Conservation (phyloP, 305 asterid species). For the Petunia hybrid region DNA sequence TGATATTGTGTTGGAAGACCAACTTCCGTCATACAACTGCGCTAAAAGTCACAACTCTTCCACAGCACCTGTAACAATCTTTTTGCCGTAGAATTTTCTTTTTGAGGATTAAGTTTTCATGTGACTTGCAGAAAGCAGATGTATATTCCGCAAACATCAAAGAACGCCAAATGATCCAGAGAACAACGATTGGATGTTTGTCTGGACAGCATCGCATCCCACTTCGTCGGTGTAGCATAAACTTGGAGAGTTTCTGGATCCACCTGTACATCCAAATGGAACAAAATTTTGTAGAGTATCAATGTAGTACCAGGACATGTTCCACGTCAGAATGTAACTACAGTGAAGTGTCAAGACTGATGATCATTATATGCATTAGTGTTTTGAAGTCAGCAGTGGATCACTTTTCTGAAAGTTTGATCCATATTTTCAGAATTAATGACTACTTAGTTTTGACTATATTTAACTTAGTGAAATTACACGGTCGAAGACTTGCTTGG, state of each 20-base stretch:
- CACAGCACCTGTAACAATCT: neutral
- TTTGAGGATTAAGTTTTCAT: neutral
- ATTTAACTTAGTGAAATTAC: neutral
- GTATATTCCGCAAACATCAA: conserved; percentile 15
- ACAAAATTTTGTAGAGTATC: conserved; percentile 16
- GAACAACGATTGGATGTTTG: conserved; percentile 17
- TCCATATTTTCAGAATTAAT: neutral
- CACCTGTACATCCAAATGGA: conserved; percentile 1
- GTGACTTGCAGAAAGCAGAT: conserved; percentile 18
- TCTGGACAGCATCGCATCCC: neutral
- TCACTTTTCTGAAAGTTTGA: neutral
- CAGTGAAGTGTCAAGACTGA: neutral
- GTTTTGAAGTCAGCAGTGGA: neutral
- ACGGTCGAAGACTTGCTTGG: neutral
- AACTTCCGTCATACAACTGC: neutral
- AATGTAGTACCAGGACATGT: conserved; percentile 20
- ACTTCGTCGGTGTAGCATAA: neutral
- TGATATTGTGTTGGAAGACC: neutral
- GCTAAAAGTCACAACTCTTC: conserved; percentile 3
- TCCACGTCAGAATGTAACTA: neutral
- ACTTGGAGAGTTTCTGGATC: conserved; percentile 19
- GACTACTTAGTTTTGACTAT: neutral
- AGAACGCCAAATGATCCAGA: conserved; percentile 18
- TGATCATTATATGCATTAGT: conserved; percentile 7
- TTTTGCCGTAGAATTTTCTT: neutral